Base-by-base conservation (phyloP, 208 protist genomes). In the Acanthamoeba rhysodes region DNA sequence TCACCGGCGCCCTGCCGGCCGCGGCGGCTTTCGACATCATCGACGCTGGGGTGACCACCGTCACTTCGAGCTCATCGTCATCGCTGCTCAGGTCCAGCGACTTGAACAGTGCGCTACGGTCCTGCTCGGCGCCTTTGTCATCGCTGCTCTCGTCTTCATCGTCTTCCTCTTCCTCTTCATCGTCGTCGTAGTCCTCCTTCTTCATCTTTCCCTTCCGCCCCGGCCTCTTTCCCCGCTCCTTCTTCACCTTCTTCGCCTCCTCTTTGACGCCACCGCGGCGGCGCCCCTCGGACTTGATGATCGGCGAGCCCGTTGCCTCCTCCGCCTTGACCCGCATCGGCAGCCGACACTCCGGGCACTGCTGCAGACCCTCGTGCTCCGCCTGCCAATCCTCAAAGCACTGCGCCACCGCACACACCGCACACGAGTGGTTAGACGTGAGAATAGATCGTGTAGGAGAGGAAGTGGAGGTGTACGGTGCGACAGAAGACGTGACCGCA, bases 401-500 rank as follows among this genome's bases (percentile, higher is more conserved):
- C 66, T 72, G 66, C 66, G 32, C 29, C 7, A 9, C 9, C n/a
- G 22, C n/a, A 72, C 29, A 27, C 22, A 72, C 66, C 50, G 16
- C 50, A 57, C 50, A 57, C 3, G 22, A 72, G 29, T 0, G 22
- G 9, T 72, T 34, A n/a, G 29, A 16, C 9, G 66, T 4, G 2
- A 72, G 37, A 78, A 4, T 41, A 41, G 37, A 41, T 1, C 37
- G 37, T 3, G 37, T n/a, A 4, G 37, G 37, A 4, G 37, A 41
- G 27, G 10, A 37, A 74, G 22, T 41, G n/a, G 12, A 41, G n/a
- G 37, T n/a, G 70, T 78, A 78, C 70, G 70, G 27, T 48, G 10
- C 37, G 32, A n/a, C 70, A 78, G 29, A 78, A 78, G n/a, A 45
- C 32, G 37, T 78, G 70, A 18, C 70, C 37, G 70, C 70, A 78